phyloP scores from a whole-genome alignment of 148 eudicot species.

The Mesembryanthemum crystallinum region DNA sequence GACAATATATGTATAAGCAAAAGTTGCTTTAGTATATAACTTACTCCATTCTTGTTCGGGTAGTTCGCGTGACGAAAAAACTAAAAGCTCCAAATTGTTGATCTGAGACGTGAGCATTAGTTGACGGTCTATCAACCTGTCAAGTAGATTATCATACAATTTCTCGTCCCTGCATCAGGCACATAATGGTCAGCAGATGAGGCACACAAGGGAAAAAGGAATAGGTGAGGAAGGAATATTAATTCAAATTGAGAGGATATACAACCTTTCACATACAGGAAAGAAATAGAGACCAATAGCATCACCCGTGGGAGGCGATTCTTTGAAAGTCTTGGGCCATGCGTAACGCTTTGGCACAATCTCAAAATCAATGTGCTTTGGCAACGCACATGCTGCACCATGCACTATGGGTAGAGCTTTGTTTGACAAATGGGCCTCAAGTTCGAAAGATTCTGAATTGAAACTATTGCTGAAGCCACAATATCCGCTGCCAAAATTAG shows the following conservation, averaged over 20 bases:
- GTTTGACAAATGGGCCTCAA: slow-evolving; percentile 36
- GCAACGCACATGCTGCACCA: slow-evolving; percentile 28
- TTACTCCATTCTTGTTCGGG: slow-evolving; percentile 39
- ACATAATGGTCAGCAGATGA: not conserved
- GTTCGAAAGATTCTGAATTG: slow-evolving; percentile 17
- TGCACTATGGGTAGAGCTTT: slow-evolving; percentile 35
- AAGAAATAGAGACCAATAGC: slow-evolving; percentile 36
- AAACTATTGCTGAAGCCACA: slow-evolving; percentile 20
- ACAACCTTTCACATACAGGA: slow-evolving; percentile 34
- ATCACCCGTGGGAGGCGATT: slow-evolving; percentile 29
- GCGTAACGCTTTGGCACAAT: slow-evolving; percentile 17
- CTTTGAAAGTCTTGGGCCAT: slow-evolving; percentile 35
- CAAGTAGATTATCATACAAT: slow-evolving; percentile 22
- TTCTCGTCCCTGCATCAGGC: slow-evolving; percentile 34
- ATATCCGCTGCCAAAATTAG: slow-evolving; percentile 25
- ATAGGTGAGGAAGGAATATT: not conserved
- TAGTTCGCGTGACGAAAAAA: slow-evolving; percentile 33
- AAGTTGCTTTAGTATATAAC: slow-evolving; percentile 9
- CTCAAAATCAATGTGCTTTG: slow-evolving; percentile 22
- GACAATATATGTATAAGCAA: not conserved
- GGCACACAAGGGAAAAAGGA: not conserved
- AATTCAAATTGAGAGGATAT: not conserved
- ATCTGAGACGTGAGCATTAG: slow-evolving; percentile 29
- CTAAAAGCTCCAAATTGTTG: slow-evolving; percentile 34
- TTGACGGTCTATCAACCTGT: slow-evolving; percentile 20